A percentile compares a stretch with the other conserved stretches of the same genome.
Conservation (phyloP, 768 basidiomycete genomes). For the Tephrocybe rancida region DNA sequence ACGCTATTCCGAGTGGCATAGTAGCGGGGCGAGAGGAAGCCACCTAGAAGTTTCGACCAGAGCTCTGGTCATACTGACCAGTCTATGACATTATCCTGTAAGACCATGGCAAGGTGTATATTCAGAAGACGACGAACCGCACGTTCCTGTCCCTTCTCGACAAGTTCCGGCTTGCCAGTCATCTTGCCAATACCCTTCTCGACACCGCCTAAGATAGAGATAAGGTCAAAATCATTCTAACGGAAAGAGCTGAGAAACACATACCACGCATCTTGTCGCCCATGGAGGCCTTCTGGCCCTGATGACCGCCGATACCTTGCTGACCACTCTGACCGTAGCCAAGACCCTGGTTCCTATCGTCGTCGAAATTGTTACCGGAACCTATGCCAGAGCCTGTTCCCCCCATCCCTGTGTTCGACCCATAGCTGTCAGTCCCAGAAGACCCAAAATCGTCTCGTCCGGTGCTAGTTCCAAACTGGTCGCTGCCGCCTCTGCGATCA, state of each 20-base stretch:
- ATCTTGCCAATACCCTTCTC: slow-evolving; percentile 26
- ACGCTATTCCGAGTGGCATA: too few relatives aligned
- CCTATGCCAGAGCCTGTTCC: slow-evolving; percentile 8
- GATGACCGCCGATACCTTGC: not conserved
- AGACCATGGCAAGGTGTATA: not conserved
- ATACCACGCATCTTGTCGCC: slow-evolving; percentile 26
- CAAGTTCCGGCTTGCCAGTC: slow-evolving; percentile 20
- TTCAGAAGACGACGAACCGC: not conserved
- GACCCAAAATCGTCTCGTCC: slow-evolving; percentile 13
- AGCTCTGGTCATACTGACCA: not conserved
- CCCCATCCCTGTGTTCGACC: slow-evolving; percentile 6
- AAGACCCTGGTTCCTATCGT: slow-evolving; percentile 6
- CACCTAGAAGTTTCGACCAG: not conserved
- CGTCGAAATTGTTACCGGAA: slow-evolving; percentile 2
- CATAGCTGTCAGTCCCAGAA: slow-evolving; percentile 13
- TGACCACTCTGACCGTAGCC: slow-evolving; percentile 5
- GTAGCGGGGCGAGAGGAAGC: too few relatives aligned
- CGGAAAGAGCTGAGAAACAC: not conserved
- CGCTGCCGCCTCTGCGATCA: not conserved
- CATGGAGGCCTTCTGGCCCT: slow-evolving; percentile 12
- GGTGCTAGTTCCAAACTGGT: slow-evolving; percentile 3
- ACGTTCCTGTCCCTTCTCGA: slow-evolving; percentile 23
- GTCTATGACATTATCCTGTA: not conserved
- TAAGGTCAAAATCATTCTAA: not conserved
- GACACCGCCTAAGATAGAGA: slow-evolving; percentile 17